Conservation (phyloP, 495 filamentous ascomycete species). For the Durotheca rogersii region DNA sequence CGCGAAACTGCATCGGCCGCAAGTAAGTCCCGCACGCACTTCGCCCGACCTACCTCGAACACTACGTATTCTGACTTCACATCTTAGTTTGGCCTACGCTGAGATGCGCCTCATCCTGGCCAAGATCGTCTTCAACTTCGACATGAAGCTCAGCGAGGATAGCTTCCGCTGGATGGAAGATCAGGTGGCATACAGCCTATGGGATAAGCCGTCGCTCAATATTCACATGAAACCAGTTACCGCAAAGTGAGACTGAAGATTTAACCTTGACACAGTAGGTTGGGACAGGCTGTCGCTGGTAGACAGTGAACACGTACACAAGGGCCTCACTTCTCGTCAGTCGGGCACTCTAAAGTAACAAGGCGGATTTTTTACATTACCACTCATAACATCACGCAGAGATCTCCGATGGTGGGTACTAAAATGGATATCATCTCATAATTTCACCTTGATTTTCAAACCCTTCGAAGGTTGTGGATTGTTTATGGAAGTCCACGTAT, state of each 20-base stretch:
- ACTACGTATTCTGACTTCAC: slow-evolving; percentile 13
- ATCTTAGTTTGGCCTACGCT: slow-evolving; percentile 47
- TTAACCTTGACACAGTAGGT: too few relatives aligned
- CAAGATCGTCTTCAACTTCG: slow-evolving; percentile 53
- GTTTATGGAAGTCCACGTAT: not conserved
- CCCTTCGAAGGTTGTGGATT: not conserved
- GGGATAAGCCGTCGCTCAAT: slow-evolving; percentile 45
- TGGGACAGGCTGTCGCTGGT: too few relatives aligned
- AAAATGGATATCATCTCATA: too few relatives aligned
- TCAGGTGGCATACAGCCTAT: slow-evolving; percentile 42
- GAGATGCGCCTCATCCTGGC: slow-evolving; percentile 55
- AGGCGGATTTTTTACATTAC: too few relatives aligned
- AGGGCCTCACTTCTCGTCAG: too few relatives aligned
- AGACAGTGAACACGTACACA: too few relatives aligned
- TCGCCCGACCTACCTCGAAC: not conserved
- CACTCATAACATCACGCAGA: too few relatives aligned
- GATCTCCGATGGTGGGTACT: too few relatives aligned
- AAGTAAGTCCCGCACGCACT: slow-evolving; percentile 45
- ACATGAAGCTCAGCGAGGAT: slow-evolving; percentile 49
- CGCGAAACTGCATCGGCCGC: slow-evolving; percentile 56
- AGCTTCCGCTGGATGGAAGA: slow-evolving; percentile 44
- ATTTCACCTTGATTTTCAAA: not conserved
- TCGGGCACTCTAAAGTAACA: too few relatives aligned
- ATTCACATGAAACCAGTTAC: slow-evolving; percentile 28
- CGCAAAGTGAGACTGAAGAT: slow-evolving; percentile 8